Evolutionary conservation across 768 basidiomycete species (phyloP).

Genomic region (Lyophyllum decastes): DNA sequence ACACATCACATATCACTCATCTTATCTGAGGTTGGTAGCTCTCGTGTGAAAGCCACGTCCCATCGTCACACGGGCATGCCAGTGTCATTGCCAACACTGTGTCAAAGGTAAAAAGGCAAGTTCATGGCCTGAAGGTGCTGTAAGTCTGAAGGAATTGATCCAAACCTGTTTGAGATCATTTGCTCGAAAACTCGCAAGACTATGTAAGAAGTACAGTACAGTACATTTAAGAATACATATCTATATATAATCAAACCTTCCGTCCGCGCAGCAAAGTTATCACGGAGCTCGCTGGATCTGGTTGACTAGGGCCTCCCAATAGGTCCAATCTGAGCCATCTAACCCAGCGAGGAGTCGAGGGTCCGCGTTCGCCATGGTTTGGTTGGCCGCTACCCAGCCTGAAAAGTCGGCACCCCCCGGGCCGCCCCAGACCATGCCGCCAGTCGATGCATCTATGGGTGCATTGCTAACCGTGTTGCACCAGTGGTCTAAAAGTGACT

Average conservation of each 20-base stretch:
- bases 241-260: neutral
- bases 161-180: too few relatives aligned
- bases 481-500: slow-evolving; percentile 83
- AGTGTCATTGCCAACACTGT: too few relatives aligned
- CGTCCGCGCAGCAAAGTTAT: slow-evolving; percentile 1
- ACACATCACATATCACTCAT: too few relatives aligned
- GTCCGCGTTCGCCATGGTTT: slow-evolving; percentile 41
- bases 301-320: slow-evolving; percentile 81
- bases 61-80: too few relatives aligned
- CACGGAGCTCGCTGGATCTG: slow-evolving; percentile 48
- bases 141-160: too few relatives aligned
- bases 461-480: slow-evolving; percentile 77
- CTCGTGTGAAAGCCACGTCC: too few relatives aligned
- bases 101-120: too few relatives aligned
- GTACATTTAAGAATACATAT: neutral
- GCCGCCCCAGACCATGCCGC: slow-evolving; percentile 62
- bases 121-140: too few relatives aligned
- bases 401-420: slow-evolving; percentile 57
- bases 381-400: slow-evolving; percentile 56
- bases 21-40: too few relatives aligned
- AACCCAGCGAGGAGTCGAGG: slow-evolving; percentile 46
- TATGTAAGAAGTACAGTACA: too few relatives aligned
- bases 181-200: neutral
- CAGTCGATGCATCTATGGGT: slow-evolving; percentile 49
- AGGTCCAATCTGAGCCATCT: slow-evolving; percentile 73